Evolutionary conservation across 2,329 filamentous ascomycete species (phyloP).

Genomic region (Zymoseptoria brevis): DNA sequence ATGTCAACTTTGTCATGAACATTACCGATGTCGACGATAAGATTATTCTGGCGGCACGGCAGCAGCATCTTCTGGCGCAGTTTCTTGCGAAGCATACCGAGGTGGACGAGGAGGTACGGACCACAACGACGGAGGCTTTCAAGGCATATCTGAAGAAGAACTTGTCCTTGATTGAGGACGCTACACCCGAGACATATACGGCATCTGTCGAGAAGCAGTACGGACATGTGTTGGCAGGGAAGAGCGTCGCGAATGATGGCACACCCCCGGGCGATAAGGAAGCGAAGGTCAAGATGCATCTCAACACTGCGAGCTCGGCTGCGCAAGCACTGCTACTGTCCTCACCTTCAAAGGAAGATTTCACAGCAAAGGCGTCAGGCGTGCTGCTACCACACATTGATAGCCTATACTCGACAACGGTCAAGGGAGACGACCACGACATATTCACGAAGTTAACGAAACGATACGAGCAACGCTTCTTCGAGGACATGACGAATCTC

Average conservation of each 20-base stretch:
- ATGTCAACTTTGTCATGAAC: slow-evolving; percentile 86
- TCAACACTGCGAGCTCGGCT: slow-evolving; percentile 53
- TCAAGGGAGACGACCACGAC: slow-evolving; percentile 54
- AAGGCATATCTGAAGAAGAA: slow-evolving; percentile 60
- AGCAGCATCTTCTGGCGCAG: slow-evolving; percentile 68
- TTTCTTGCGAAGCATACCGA: slow-evolving; percentile 49
- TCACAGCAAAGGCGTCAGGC: slow-evolving; percentile 54
- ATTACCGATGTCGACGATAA: slow-evolving; percentile 68
- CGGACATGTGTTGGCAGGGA: slow-evolving; percentile 47
- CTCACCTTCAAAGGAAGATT: slow-evolving; percentile 32
- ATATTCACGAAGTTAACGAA: slow-evolving; percentile 84
- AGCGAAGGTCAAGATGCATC: slow-evolving; percentile 85
- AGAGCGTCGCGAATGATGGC: slow-evolving; percentile 45
- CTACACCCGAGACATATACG: slow-evolving; percentile 41
- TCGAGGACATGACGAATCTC: slow-evolving; percentile 75
- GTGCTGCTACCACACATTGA: slow-evolving; percentile 80
- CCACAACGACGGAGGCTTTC: slow-evolving; percentile 46
- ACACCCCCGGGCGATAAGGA: slow-evolving; percentile 62
- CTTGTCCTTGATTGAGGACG: slow-evolving; percentile 43
- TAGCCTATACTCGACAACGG: slow-evolving; percentile 46
- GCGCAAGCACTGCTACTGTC: slow-evolving; percentile 41
- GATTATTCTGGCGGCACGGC: slow-evolving; percentile 60
- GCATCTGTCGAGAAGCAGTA: slow-evolving; percentile 45
- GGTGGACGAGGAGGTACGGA: slow-evolving; percentile 39
- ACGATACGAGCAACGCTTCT: slow-evolving; percentile 80